A percentile compares a stretch with the other conserved stretches of the same genome.
Conservation (phyloP, 805 yeast species). For the Hyphopichia homilentoma region DNA sequence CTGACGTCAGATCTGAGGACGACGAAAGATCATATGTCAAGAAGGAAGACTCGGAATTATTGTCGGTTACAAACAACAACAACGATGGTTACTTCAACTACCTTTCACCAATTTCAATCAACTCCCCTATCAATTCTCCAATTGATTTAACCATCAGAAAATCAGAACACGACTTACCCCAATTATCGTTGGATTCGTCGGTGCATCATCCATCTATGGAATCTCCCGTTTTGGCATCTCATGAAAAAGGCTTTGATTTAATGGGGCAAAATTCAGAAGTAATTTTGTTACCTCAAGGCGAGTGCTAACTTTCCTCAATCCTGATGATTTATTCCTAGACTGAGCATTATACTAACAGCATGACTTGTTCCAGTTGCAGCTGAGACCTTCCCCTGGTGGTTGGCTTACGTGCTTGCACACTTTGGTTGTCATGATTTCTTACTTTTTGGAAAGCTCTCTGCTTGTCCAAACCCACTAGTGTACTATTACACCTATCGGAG, state of each 20-base stretch:
- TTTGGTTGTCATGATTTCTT: too few species aligned
- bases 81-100: constrained; percentile 25
- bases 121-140: constrained; percentile 38
- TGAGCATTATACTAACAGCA: not conserved
- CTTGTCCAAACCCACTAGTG: constrained; percentile 15
- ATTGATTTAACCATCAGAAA: constrained; percentile 32
- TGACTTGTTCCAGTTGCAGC: too few species aligned
- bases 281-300: constrained; percentile 26
- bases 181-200: constrained; percentile 8
- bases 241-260: constrained; percentile 19
- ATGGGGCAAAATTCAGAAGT: constrained; percentile 48
- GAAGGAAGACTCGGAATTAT: constrained; percentile 8
- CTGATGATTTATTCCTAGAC: not conserved
- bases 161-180: constrained; percentile 9
- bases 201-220: too few species aligned
- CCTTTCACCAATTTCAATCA: constrained; percentile 41
- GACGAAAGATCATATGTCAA: constrained; percentile 3
- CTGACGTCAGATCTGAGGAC: not conserved
- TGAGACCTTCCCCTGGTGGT: too few species aligned
- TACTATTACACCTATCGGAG: constrained; percentile 8
- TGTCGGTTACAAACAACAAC: constrained; percentile 8
- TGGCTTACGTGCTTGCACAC: too few species aligned
- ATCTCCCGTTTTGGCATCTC: too few species aligned
- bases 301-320: not conserved
- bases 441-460: constrained; percentile 26